Evolutionary conservation across 176 grass and related monocot genomes (phyloP).

Genomic region (Lolium multiflorum): DNA sequence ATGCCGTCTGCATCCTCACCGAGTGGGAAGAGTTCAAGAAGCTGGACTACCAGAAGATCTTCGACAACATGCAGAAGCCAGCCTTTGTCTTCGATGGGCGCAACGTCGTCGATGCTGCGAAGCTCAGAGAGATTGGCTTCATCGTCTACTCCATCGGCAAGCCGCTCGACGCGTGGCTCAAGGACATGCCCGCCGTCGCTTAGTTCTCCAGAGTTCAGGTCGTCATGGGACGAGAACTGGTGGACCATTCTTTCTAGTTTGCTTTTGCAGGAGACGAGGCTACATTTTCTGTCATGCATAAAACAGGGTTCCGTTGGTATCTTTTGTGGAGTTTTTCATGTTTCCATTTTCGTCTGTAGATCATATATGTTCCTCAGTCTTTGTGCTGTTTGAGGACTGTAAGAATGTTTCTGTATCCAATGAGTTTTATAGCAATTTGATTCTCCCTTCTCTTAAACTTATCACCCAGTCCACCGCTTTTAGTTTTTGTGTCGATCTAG

Average conservation of each 20-base stretch:
- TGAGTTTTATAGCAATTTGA: constrained; percentile 25
- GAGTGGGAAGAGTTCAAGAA: constrained; percentile 86
- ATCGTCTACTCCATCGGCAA: constrained; percentile 86
- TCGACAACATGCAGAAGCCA: constrained; percentile 79
- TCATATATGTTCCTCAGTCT: constrained; percentile 5
- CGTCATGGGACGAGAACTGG: not conserved
- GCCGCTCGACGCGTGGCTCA: constrained; percentile 75
- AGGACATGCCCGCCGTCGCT: constrained; percentile 69
- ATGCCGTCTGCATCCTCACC: constrained; percentile 77
- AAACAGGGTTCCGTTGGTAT: not conserved
- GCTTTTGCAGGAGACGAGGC: not conserved
- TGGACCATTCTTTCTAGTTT: not conserved
- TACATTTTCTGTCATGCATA: constrained; percentile 21
- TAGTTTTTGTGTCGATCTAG: no score
- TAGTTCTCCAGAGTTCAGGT: not conserved
- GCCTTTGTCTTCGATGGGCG: constrained; percentile 77
- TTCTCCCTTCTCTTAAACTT: not conserved
- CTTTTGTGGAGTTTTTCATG: not conserved
- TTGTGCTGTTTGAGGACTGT: not conserved
- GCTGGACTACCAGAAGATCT: constrained; percentile 81
- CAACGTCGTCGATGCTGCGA: constrained; percentile 65
- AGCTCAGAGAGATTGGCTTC: constrained; percentile 84
- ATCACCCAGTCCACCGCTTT: no score
- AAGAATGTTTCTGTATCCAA: constrained; percentile 21
- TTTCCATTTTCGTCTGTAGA: not conserved